Evolutionary conservation across 164 flowering plant genomes (phyloP), one percentile per base, ranked within the genome.

Genomic region (Chimonanthus salicifolius): DNA sequence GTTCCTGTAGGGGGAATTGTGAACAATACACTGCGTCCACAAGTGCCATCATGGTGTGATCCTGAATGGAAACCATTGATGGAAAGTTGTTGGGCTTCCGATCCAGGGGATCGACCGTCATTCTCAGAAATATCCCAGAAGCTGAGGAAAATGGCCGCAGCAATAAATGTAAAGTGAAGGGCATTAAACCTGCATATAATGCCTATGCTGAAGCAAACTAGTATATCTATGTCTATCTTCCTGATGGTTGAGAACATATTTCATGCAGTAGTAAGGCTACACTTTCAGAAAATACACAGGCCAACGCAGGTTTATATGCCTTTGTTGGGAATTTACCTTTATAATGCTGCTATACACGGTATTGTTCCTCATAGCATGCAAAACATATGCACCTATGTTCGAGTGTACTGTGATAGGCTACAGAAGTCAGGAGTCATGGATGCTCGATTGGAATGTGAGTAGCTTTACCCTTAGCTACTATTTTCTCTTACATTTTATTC

Each of bases 11-110:
- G 99, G 67, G 99, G 99, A 46, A 95, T 95, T 77, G 98, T 95
- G 78, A 88, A 92, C 83, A 89, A 92, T 82, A 72, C 94, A 64
- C 84, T 95, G 66, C 94, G 99, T 33, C 99, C 99, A 11, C 85
- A 91, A 78, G 79, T 87, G 68, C 99, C 99, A 46, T 76, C 92
- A 43, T 93, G 98, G 98, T 95, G 99, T 76, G 99, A 95, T 84
- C 99, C 99, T 54, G 96, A 95, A 77, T 95, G 99, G 99, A 95
- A 87, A 81, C 80, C 91, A 50, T 80, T 95, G 85, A 95, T 93
- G 99, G 92, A 89, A 78, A 92, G 89, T 78, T 93, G 92, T 82
- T 95, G 99, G 99, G 81, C 92, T 20, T 78, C 91, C 72, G 98
- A 93, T 72, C 98, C 98, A 20, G 79, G 86, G 5, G 85, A 86